A percentile compares a stretch with the other conserved stretches of the same genome.
These are phyloP conservation scores for Aureoboletus auriporus DNA, from an alignment of 768 basidiomycete genomes.

Conservation along the genomic window DNA sequence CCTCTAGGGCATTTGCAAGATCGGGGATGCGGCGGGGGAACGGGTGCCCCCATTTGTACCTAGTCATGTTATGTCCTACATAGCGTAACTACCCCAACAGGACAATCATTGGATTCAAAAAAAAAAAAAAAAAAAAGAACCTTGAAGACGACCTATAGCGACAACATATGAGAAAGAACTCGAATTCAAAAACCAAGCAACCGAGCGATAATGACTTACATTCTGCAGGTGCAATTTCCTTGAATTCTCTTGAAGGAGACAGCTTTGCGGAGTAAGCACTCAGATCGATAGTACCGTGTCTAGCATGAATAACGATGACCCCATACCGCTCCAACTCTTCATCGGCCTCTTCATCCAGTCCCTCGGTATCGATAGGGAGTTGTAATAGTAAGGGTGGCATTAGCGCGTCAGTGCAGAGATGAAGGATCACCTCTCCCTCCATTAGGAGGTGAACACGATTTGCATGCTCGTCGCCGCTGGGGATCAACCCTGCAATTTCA, in stretches of 20 bases:
- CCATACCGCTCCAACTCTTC: slow-evolving; percentile 28
- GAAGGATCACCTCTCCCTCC: slow-evolving; percentile 25
- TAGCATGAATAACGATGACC: slow-evolving; percentile 43
- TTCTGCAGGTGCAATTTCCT: slow-evolving; percentile 33
- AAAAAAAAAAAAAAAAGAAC: too few relatives aligned
- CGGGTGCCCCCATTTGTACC: too few relatives aligned
- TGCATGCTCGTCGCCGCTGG: slow-evolving; percentile 4
- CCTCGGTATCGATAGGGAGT: background rate
- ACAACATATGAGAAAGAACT: background rate
- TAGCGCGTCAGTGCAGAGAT: slow-evolving; percentile 41
- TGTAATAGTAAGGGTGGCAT: slow-evolving; percentile 25
- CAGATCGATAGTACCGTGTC: slow-evolving; percentile 38
- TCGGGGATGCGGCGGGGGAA: too few relatives aligned
- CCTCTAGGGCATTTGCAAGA: too few relatives aligned
- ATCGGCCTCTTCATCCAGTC: background rate
- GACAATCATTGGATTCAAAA: too few relatives aligned
- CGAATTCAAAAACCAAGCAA: background rate
- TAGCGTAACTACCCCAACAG: too few relatives aligned
- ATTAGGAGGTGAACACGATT: slow-evolving; percentile 20
- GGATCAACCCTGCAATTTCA: slow-evolving; percentile 21
- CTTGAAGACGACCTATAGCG: slow-evolving; percentile 33
- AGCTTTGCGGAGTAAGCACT: slow-evolving; percentile 33
- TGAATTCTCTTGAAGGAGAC: slow-evolving; percentile 19
- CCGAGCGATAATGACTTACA: slow-evolving; percentile 13
- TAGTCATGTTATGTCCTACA: too few relatives aligned